Conservation (phyloP, 1,139 yeast genomes). For the Blastobotrys proliferans region DNA sequence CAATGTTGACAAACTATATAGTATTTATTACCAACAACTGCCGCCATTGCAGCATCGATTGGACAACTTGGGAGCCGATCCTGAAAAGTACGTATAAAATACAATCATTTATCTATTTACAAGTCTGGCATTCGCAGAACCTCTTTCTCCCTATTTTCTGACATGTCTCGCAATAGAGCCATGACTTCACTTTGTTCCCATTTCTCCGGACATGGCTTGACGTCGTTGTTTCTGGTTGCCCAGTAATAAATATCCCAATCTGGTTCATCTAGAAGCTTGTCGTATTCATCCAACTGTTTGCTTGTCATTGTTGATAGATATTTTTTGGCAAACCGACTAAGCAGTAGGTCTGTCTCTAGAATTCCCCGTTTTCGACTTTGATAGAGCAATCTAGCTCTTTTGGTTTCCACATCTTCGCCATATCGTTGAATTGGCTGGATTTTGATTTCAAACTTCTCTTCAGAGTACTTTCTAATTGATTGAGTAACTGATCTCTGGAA, state of each 20-base stretch:
- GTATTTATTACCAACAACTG: too few relatives aligned
- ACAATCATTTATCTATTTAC: constrained; percentile 12
- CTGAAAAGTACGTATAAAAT: too few relatives aligned
- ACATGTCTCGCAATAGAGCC: constrained; percentile 62
- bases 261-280: constrained; percentile 76
- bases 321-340: constrained; percentile 80
- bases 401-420: constrained; percentile 70
- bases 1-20: too few relatives aligned
- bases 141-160: constrained; percentile 67
- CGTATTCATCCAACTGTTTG: constrained; percentile 80
- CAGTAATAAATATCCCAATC: constrained; percentile 99
- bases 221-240: constrained; percentile 81
- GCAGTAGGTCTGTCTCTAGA: constrained; percentile 81
- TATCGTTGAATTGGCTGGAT: constrained; percentile 72
- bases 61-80: too few relatives aligned
- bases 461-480: neutral
- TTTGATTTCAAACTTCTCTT: constrained; percentile 28
- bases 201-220: constrained; percentile 80
- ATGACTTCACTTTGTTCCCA: constrained; percentile 72
- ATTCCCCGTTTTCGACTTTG: constrained; percentile 96
- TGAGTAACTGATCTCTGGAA: neutral
- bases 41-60: too few relatives aligned
- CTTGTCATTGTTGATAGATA: constrained; percentile 56
- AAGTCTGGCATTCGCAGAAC: constrained; percentile 83
- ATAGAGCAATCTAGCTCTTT: constrained; percentile 81